Conservation (phyloP, 805 yeast species). For the Candida bentonensis region DNA sequence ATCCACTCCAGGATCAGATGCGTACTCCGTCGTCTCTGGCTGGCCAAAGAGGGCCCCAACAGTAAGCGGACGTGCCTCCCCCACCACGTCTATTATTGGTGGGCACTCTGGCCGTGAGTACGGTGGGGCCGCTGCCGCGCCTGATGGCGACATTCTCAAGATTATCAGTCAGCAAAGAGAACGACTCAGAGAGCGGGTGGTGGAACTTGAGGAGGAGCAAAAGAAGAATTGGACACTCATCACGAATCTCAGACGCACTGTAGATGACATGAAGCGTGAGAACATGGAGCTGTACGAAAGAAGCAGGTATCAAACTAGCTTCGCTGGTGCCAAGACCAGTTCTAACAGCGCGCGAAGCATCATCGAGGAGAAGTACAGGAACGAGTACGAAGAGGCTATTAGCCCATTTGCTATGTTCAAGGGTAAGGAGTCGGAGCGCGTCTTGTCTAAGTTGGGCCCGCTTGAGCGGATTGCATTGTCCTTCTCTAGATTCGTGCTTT, state of each 20-base stretch:
- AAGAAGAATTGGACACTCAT: conserved; percentile 41
- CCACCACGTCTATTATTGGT: conserved; percentile 18
- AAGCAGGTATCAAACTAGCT: conserved; percentile 21
- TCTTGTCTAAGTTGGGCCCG: conserved; percentile 56
- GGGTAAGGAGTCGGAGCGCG: conserved; percentile 61
- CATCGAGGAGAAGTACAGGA: conserved; percentile 46
- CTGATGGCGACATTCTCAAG: conserved; percentile 40
- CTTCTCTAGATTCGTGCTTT: conserved; percentile 59
- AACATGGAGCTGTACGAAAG: conserved; percentile 71
- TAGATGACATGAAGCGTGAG: conserved; percentile 51
- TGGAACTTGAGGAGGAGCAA: conserved; percentile 71
- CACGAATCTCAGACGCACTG: conserved; percentile 49
- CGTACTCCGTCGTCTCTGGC: conserved; percentile 22
- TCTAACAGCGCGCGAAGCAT: conserved; percentile 9
- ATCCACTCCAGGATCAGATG: conserved; percentile 20
- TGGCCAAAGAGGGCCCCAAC: conserved; percentile 12
- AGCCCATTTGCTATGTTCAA: conserved; percentile 80
- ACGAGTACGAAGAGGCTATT: conserved; percentile 57
- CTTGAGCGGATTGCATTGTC: conserved; percentile 65
- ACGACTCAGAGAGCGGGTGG: conserved; percentile 70
- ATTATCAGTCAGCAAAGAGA: conserved; percentile 92
- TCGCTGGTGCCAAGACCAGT: conserved; percentile 8
- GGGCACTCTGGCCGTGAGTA: conserved; percentile 11
- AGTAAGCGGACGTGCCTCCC: conserved; percentile 1
- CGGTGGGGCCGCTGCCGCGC: conserved; percentile 7